Evolutionary conservation across 345 rosid species (phyloP), one percentile per base, ranked within the genome.

Genomic region (Populus tremula): DNA sequence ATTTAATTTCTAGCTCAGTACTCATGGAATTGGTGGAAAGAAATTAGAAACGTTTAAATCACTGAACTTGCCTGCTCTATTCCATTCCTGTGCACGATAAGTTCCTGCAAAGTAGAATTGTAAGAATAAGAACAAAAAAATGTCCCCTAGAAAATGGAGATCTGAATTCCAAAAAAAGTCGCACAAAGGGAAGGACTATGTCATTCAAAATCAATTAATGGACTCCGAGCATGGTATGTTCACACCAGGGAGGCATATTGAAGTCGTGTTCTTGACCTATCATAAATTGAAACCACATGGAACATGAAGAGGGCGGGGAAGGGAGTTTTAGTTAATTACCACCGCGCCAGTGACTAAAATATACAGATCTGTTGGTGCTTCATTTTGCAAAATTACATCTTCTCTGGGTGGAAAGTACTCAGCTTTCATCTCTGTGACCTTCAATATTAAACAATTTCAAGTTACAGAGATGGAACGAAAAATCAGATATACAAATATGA

Each of bases 391-490:
- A 81, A 92, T 92, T 73, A 94, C 92, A 76, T 94, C 96, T 87
- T 94, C 98, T 86, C 84, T 91, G 1, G 98, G 98, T 81, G 98
- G 91, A 78, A 88, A 94, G 81, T 94, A 94, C 85, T 94, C 98
- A 2, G 97, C 91, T 66, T 91, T 94, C 98, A 91, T 92, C 80
- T 92, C 97, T 0, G 98, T 76, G 65, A 94, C 97, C 98, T 90
- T 75, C 67, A 79, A 23, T 61, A 45, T 39, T 56, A 45, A 66
- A 25, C 50, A 78, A 64, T 38, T 54, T 80, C 56, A 70, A 50
- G 36, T 68, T 80, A 67, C 10, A 12, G 35, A 77, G 65, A 18
- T 8, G 16, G 56, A 39, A 49, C 11, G 18, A 29, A 72, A 27
- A 25, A 59, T 35, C 18, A 76, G 59, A 23, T 33, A 76, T 16